Conservation (phyloP, 441 rosid species). For the Geranium incanum region DNA sequence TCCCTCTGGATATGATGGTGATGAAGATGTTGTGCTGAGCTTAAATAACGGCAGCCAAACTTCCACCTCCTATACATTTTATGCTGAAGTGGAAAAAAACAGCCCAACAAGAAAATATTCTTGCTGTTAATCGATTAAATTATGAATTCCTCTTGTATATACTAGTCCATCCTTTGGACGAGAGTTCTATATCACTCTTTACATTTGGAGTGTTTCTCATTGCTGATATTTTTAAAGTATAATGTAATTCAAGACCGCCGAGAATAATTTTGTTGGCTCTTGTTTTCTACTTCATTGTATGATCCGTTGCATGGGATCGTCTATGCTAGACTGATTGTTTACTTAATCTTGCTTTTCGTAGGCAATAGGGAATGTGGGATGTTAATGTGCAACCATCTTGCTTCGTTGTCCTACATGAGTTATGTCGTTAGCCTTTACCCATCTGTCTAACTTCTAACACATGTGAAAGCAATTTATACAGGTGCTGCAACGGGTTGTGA, state of each 20-base stretch:
- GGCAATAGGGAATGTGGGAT: too few relatives aligned
- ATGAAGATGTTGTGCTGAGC: constrained; percentile 18
- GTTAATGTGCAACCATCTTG: background rate
- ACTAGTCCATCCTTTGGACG: background rate
- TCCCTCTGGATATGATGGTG: constrained; percentile 15
- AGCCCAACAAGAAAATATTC: background rate
- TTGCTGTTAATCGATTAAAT: background rate
- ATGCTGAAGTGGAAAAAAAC: constrained; percentile 7
- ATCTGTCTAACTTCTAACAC: background rate
- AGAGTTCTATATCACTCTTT: background rate
- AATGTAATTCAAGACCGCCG: background rate
- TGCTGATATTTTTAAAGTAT: background rate
- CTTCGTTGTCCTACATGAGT: background rate
- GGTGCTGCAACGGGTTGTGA: background rate
- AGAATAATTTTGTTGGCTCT: background rate
- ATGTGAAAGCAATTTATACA: background rate
- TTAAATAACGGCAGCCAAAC: constrained; percentile 12
- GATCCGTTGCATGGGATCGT: background rate
- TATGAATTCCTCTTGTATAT: background rate
- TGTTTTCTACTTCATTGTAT: background rate
- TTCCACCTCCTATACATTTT: constrained; percentile 7
- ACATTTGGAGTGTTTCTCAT: background rate
- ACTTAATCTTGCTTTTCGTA: background rate
- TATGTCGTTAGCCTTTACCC: background rate
- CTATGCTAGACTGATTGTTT: background rate